Evolutionary conservation across 768 basidiomycete species (phyloP).

Genomic region (Amanita muscaria): DNA sequence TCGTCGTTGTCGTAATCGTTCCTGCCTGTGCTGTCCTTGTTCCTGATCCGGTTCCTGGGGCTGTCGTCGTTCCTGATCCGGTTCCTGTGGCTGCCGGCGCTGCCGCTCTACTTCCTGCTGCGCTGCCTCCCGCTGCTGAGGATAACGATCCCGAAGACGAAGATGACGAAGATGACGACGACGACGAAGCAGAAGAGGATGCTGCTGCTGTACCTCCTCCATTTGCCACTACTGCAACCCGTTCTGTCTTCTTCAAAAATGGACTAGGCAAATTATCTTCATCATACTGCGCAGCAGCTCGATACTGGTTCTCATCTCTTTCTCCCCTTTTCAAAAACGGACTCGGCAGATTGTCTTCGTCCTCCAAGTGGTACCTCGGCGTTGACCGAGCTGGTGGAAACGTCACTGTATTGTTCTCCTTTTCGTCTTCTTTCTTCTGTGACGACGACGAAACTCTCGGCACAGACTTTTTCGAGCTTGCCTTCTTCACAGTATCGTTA

Average conservation of each 20-base stretch:
- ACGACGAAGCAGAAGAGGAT: too few species aligned
- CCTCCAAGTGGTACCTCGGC: slow-evolving; percentile 56
- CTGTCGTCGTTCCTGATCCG: slow-evolving; percentile 11
- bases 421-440: too few species aligned
- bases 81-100: background rate
- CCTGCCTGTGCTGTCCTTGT: slow-evolving; percentile 10
- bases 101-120: background rate
- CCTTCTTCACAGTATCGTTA: too few species aligned
- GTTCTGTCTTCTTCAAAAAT: slow-evolving; percentile 56
- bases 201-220: too few species aligned
- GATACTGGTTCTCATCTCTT: slow-evolving; percentile 17
- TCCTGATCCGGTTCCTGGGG: slow-evolving; percentile 6
- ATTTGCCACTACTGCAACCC: too few species aligned
- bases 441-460: too few species aligned
- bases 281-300: slow-evolving; percentile 36
- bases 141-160: slow-evolving; percentile 3
- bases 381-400: slow-evolving; percentile 22
- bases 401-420: slow-evolving; percentile 12
- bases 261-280: slow-evolving; percentile 85
- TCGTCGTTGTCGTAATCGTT: too few species aligned
- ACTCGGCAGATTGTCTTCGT: slow-evolving; percentile 81
- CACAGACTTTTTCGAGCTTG: too few species aligned
- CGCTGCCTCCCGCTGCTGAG: background rate
- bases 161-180: too few species aligned
- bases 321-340: slow-evolving; percentile 65